Percentiles rank a stretch among this genome's conserved stretches.
Conservation (phyloP, 2,329 filamentous ascomycete species). For the Aureobasidium sp. region DNA sequence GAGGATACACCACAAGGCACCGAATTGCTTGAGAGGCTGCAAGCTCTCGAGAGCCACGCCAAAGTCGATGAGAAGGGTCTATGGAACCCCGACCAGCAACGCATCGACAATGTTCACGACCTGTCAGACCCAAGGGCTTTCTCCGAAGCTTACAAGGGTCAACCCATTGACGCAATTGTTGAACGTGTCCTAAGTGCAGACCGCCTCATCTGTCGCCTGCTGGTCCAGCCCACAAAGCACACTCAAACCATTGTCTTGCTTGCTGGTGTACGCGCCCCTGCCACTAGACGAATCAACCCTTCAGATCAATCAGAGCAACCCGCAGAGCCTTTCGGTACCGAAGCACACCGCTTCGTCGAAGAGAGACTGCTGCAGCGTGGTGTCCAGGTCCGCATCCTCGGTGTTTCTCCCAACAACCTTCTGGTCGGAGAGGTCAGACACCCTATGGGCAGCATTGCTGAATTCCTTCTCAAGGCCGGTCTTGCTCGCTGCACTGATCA, state of each 20-base stretch:
- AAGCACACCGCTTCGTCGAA: constrained; percentile 84
- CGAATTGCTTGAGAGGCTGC: constrained; percentile 68
- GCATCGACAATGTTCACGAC: constrained; percentile 75
- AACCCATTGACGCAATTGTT: constrained; percentile 70
- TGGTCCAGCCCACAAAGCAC: constrained; percentile 77
- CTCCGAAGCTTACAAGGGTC: constrained; percentile 75
- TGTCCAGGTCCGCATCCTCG: constrained; percentile 75
- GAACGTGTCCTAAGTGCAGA: constrained; percentile 90
- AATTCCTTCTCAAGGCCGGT: constrained; percentile 81
- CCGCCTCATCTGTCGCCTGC: constrained; percentile 73
- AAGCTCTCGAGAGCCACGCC: constrained; percentile 68
- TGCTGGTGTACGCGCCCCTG: constrained; percentile 80
- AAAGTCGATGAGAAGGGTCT: constrained; percentile 73
- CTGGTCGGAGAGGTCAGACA: constrained; percentile 84
- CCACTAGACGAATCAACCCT: constrained; percentile 76
- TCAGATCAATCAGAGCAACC: constrained; percentile 73
- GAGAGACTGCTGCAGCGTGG: constrained; percentile 76
- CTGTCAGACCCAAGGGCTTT: constrained; percentile 68
- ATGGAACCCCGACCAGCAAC: constrained; percentile 60
- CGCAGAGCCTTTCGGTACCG: constrained; percentile 83
- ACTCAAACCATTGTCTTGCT: constrained; percentile 81
- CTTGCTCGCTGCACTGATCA: constrained; percentile 90
- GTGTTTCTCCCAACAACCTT: constrained; percentile 81
- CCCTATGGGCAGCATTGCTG: constrained; percentile 81
- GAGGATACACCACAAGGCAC: constrained; percentile 73